These are phyloP conservation scores for Apiotrichum laibachii DNA, from an alignment of 1,284 basidiomycete species.

Conservation along the genomic window DNA sequence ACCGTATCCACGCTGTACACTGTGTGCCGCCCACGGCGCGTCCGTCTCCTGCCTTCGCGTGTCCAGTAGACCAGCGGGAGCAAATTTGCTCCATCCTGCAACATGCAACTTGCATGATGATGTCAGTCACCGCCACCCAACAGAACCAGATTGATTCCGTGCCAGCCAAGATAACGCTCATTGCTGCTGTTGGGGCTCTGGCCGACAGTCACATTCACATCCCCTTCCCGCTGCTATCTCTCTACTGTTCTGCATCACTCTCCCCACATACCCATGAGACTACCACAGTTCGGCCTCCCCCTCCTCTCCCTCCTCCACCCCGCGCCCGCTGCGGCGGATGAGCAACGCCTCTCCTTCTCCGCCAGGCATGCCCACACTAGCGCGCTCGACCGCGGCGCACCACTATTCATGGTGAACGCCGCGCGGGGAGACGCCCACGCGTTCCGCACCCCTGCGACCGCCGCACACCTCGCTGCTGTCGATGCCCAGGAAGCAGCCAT, in stretches of 20 bases:
- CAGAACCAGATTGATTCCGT: no score
- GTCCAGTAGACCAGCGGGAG: no score
- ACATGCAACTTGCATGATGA: no score
- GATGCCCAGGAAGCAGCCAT: neutral
- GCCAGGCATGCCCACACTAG: conserved; percentile 39
- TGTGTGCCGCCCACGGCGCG: no score
- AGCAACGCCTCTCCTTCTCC: conserved; percentile 23
- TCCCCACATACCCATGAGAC: neutral
- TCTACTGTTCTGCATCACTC: neutral
- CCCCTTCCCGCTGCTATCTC: neutral
- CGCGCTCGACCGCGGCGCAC: conserved; percentile 14
- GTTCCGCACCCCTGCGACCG: neutral
- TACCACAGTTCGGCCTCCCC: neutral
- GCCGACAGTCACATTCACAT: no score
- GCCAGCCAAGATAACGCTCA: no score
- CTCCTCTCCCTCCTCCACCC: neutral
- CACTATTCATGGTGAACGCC: neutral
- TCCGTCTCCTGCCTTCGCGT: no score
- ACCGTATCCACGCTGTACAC: no score
- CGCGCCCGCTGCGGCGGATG: neutral
- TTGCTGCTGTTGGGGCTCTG: no score
- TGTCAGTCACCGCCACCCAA: no score
- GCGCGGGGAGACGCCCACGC: neutral
- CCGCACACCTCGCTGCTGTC: neutral
- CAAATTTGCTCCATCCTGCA: no score